Evolutionary conservation across 1,284 basidiomycete species (phyloP).

Genomic region (Filobasidium uniguttulatum): DNA sequence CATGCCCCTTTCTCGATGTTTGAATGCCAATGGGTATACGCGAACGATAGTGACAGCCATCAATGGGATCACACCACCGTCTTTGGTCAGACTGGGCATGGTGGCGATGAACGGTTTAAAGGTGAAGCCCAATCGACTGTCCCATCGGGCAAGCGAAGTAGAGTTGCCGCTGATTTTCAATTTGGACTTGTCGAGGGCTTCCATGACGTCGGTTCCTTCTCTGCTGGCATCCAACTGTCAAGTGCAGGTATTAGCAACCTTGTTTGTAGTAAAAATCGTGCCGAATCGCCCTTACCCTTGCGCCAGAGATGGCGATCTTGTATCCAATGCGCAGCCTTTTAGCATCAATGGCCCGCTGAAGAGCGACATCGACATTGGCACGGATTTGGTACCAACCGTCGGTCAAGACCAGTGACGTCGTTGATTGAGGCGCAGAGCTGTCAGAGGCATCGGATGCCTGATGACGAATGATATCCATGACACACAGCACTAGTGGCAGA

Average conservation of each 20-base stretch:
- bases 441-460: conserved; percentile 37
- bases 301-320: conserved; percentile 69
- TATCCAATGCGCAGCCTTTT: conserved; percentile 59
- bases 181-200: conserved; percentile 54
- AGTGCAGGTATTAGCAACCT: neutral
- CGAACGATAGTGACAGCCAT: conserved; percentile 65
- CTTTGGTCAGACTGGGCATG: conserved; percentile 60
- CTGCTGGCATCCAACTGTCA: conserved; percentile 54
- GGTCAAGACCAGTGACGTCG: conserved; percentile 56
- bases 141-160: conserved; percentile 71
- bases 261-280: neutral
- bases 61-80: conserved; percentile 64
- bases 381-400: conserved; percentile 92
- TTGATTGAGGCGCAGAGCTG: conserved; percentile 29
- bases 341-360: conserved; percentile 54
- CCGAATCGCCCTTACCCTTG: conserved; percentile 46
- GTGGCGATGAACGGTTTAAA: conserved; percentile 50
- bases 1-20: conserved; percentile 43
- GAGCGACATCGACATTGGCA: conserved; percentile 56
- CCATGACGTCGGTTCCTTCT: conserved; percentile 69
- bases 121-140: conserved; percentile 68
- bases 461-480: conserved; percentile 48
- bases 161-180: conserved; percentile 70
- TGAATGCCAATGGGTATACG: conserved; percentile 38
- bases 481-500: conserved; percentile 62